Base-by-base conservation (phyloP, 2,329 filamentous ascomycete species). In the Aureobasidium subglaciale region DNA sequence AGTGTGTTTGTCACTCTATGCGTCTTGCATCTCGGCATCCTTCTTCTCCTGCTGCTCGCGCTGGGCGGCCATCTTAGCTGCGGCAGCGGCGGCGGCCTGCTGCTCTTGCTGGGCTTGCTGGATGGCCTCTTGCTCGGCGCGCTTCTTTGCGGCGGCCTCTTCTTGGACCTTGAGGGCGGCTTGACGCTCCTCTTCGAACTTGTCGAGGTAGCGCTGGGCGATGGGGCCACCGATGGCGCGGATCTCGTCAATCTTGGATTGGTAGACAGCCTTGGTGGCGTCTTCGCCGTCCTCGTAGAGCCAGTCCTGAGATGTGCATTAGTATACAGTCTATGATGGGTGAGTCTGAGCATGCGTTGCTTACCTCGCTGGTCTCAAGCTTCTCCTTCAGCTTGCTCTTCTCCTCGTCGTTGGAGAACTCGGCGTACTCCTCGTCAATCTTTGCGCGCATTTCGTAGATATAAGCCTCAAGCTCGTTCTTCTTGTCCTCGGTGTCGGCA, bases 391-490 rank as follows among this genome's bases (percentile, higher is more conserved):
- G 80, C 75, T 87, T 90, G 40, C 84, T 76, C 82, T 96, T 96
- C 83, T 97, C 92, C 45, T 95, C 89, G 5, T 96, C 91, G 66
- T 78, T 93, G 60, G 88, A 86, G 62, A 96, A 90, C 48, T 95
- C 88, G 62, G 90, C 78, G 71, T 95, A 96, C 64, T 90, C 82
- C 66, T 95, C 90, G 63, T 96, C 90, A 52, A 97, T 83, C 84
- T 96, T 96, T 75, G 90, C 90, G 65, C 92, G 88, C 70, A 96
- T 82, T 67, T 97, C 91, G 76, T 99, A 99, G 75, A 97, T 96
- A 76, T 87, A 95, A 22, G 89, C 85, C 80, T 99, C 93, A 54
- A 99, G 88, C 76, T 97, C 92, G 78, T 99, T 99, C 89, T 97
- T 99, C 84, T 95, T 95, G 79, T 97, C 90, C 71, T 97, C 93